phyloP scores from a whole-genome alignment of 2,329 filamentous ascomycete species.

The Emericellopsis cladophorae region DNA sequence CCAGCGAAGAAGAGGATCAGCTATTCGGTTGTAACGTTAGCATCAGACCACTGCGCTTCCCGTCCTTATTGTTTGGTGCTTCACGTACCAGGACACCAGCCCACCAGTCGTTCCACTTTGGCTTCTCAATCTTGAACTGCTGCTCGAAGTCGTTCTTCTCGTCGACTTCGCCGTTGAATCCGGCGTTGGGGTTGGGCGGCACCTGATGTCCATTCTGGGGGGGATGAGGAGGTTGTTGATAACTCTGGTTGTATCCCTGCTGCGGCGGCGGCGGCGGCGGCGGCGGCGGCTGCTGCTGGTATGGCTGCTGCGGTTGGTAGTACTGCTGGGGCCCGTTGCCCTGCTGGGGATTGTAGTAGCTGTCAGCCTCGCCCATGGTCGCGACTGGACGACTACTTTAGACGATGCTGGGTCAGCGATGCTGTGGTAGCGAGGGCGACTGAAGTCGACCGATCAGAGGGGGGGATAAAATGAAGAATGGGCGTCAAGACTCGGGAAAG shows the following conservation, averaged over 20 bases:
- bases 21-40: conserved; percentile 19
- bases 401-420: too few relatives aligned
- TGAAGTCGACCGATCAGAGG: too few relatives aligned
- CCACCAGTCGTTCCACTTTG: conserved; percentile 89
- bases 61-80: neutral
- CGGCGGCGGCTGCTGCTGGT: conserved; percentile 6
- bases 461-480: too few relatives aligned
- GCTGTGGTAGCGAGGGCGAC: too few relatives aligned
- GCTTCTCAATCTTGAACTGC: conserved; percentile 66
- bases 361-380: conserved; percentile 21
- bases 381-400: neutral
- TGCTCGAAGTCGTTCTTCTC: conserved; percentile 58
- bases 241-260: conserved; percentile 8
- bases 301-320: conserved; percentile 7
- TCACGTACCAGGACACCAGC: conserved; percentile 59
- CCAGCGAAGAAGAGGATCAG: conserved; percentile 60
- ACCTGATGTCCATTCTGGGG: conserved; percentile 12
- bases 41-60: neutral
- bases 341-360: conserved; percentile 12
- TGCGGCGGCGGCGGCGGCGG: too few relatives aligned
- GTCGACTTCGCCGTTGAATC: conserved; percentile 21
- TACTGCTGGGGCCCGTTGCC: conserved; percentile 8
- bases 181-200: conserved; percentile 16
- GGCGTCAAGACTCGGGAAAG: too few relatives aligned
- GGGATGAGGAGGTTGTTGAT: conserved; percentile 12